These are phyloP conservation scores for Euphorbia corollata DNA, from an alignment of 441 rosid species.

Conservation along the genomic window DNA sequence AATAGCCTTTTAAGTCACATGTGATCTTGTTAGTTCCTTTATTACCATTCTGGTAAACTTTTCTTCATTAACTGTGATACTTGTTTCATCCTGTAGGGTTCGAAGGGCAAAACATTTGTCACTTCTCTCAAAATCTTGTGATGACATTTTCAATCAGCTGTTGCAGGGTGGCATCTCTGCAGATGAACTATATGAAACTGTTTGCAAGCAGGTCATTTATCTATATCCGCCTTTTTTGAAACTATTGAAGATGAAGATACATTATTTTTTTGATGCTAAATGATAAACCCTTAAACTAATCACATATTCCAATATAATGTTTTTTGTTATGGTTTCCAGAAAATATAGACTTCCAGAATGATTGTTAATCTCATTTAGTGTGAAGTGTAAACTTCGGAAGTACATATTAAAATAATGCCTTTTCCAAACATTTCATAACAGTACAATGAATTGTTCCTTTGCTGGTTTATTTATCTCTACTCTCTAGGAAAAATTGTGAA, in stretches of 20 bases:
- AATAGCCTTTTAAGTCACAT: not conserved
- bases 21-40: not conserved
- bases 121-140: constrained; percentile 70
- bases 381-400: constrained; percentile 3
- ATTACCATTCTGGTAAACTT: not conserved
- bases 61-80: not conserved
- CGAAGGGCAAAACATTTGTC: constrained; percentile 50
- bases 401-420: not conserved
- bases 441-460: constrained; percentile 1
- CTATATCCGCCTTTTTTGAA: constrained; percentile 6
- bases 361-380: not conserved
- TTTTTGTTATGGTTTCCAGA: not conserved
- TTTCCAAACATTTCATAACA: not conserved
- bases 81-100: constrained; percentile 46
- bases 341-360: not conserved
- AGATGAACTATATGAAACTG: constrained; percentile 65
- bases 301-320: not conserved
- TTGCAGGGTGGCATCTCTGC: constrained; percentile 70
- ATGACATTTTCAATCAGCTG: constrained; percentile 71
- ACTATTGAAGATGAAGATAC: not conserved
- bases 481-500: not conserved
- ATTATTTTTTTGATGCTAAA: not conserved
- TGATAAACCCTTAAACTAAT: not conserved
- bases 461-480: not conserved
- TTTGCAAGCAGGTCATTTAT: constrained; percentile 73